Percentiles rank a stretch among this genome's conserved stretches.
Evolutionary conservation across 805 yeast genomes (phyloP).

Genomic region (Ogataea pignaliae): DNA sequence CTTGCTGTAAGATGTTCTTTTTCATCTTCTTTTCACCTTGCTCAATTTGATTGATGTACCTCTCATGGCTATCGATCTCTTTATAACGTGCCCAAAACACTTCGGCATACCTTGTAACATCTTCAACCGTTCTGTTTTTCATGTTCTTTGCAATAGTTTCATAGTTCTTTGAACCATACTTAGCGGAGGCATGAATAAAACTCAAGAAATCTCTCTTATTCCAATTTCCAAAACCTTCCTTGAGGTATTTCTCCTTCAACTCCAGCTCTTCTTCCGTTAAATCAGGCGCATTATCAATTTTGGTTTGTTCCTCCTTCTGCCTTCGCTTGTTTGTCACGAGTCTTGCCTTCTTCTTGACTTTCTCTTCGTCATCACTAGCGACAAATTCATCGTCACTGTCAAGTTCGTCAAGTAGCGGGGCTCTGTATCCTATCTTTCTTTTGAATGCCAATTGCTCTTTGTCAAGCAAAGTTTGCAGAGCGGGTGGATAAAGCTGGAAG

Average conservation of each 20-base stretch:
- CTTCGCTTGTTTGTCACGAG: conserved; percentile 28
- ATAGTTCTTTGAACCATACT: conserved; percentile 53
- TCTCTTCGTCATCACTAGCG: conserved; percentile 30
- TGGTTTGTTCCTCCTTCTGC: conserved; percentile 45
- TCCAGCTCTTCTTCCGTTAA: conserved; percentile 59
- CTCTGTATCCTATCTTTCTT: conserved; percentile 54
- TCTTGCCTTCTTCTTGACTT: conserved; percentile 20
- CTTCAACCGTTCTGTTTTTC: conserved; percentile 53
- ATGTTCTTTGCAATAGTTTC: conserved; percentile 49
- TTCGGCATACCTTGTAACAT: conserved; percentile 53
- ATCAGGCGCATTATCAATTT: conserved; percentile 51
- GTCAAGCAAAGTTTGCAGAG: conserved; percentile 47
- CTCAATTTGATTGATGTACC: conserved; percentile 67
- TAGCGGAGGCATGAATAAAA: conserved; percentile 65
- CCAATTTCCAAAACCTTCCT: conserved; percentile 63
- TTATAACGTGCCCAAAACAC: conserved; percentile 60
- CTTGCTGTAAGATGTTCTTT: conserved; percentile 50
- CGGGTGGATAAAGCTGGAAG: conserved; percentile 66
- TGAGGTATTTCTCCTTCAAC: conserved; percentile 48
- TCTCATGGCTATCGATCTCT: conserved; percentile 66
- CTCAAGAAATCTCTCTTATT: conserved; percentile 70
- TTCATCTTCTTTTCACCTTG: conserved; percentile 65
- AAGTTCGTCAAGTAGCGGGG: conserved; percentile 54
- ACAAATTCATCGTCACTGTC: conserved; percentile 49
- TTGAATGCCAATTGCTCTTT: conserved; percentile 64